Evolutionary conservation across 768 basidiomycete genomes (phyloP).

Genomic region (Postia placenta): DNA sequence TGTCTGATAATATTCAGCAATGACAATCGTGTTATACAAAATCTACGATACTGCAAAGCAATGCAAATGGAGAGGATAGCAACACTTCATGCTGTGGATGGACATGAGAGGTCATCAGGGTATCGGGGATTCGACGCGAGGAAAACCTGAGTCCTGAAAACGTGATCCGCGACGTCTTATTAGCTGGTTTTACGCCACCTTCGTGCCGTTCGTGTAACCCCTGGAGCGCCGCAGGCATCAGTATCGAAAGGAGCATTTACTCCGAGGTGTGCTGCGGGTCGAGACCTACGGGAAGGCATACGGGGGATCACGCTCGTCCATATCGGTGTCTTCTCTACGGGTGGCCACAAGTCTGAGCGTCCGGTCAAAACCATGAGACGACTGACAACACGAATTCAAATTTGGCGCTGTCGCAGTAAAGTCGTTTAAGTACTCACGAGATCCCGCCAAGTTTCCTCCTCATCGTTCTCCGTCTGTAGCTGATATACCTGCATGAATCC

Average conservation of each 20-base stretch:
- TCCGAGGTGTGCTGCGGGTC: not conserved
- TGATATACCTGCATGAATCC: conserved; percentile 82
- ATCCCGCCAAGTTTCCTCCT: conserved; percentile 82
- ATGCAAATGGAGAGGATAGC: not conserved
- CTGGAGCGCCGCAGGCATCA: not conserved
- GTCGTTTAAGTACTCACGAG: conserved; percentile 42
- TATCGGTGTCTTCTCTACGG: conserved; percentile 45
- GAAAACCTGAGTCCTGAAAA: not conserved
- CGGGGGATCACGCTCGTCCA: conserved; percentile 8
- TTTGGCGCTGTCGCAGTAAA: too few relatives aligned
- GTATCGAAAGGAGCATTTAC: not conserved
- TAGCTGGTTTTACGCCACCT: not conserved
- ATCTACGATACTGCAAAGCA: not conserved
- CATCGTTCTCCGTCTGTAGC: conserved; percentile 79
- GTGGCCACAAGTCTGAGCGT: conserved; percentile 52
- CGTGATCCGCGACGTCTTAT: not conserved
- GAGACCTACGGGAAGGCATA: conserved; percentile 6
- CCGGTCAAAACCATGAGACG: conserved; percentile 73
- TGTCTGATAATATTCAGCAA: too few relatives aligned
- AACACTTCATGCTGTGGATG: not conserved
- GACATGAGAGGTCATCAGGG: not conserved
- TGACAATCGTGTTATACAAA: not conserved
- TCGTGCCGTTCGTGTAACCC: not conserved
- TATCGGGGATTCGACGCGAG: not conserved
- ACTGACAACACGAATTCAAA: conserved; percentile 29